A percentile compares a stretch with the other conserved stretches of the same genome.
Evolutionary conservation across 2,329 filamentous ascomycete genomes (phyloP).

Genomic region (Xylaria sp.): DNA sequence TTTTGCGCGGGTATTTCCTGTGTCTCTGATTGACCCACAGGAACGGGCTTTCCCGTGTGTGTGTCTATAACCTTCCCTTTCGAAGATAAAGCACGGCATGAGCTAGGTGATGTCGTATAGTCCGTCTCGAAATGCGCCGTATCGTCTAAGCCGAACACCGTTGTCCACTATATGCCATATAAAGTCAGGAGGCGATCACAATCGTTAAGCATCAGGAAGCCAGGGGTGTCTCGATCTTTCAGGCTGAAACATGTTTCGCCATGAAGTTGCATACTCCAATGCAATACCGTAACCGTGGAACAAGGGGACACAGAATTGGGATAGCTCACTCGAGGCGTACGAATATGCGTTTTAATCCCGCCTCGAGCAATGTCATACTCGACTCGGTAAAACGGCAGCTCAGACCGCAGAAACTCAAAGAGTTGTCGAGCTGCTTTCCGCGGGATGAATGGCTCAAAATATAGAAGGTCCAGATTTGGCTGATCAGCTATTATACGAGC

Average conservation of each 20-base stretch:
- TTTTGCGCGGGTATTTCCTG: constrained; percentile 44
- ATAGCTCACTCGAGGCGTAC: constrained; percentile 52
- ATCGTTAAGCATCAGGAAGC: not conserved
- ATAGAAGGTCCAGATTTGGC: constrained; percentile 77
- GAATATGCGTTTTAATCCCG: constrained; percentile 69
- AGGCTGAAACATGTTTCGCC: not conserved
- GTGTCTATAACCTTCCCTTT: constrained; percentile 53
- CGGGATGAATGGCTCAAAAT: constrained; percentile 79
- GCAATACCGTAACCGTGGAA: not conserved
- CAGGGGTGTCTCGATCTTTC: no score
- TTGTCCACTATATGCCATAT: constrained; percentile 58
- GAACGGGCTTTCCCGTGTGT: constrained; percentile 55
- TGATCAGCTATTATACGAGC: constrained; percentile 71
- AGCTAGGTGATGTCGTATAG: constrained; percentile 32
- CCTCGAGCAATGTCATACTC: constrained; percentile 77
- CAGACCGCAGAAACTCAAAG: constrained; percentile 76
- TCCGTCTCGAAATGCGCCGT: constrained; percentile 66
- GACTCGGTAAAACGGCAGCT: constrained; percentile 81
- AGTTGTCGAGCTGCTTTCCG: constrained; percentile 65
- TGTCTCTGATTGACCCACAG: constrained; percentile 63
- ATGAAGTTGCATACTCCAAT: not conserved
- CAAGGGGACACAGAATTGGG: not conserved
- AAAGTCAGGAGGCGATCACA: constrained; percentile 1
- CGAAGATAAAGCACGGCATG: constrained; percentile 46
- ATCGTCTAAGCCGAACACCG: constrained; percentile 68